These are phyloP conservation scores for Kondoa malvinella DNA, from an alignment of 768 basidiomycete genomes.

Conservation along the genomic window DNA sequence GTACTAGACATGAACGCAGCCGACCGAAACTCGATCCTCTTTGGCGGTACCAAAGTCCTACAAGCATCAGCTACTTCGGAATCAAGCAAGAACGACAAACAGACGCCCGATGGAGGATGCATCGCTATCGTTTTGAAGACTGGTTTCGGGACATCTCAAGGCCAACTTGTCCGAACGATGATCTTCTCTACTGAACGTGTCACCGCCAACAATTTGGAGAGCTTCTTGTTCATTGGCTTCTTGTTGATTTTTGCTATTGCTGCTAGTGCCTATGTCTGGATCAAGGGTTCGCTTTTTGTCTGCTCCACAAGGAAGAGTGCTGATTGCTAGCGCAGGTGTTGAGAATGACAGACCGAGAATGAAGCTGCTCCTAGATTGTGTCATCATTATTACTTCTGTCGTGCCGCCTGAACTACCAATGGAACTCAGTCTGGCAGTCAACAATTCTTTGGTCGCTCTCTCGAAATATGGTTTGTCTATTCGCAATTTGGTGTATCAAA, in stretches of 20 bases:
- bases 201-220: slow-evolving; percentile 86
- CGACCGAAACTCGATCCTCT: slow-evolving; percentile 76
- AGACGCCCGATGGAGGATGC: slow-evolving; percentile 73
- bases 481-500: background rate
- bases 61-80: slow-evolving; percentile 44
- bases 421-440: slow-evolving; percentile 92
- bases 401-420: slow-evolving; percentile 96
- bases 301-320: too few relatives aligned
- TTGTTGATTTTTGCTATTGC: slow-evolving; percentile 92
- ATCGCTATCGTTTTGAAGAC: slow-evolving; percentile 83
- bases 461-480: slow-evolving; percentile 63
- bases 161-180: slow-evolving; percentile 94
- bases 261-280: slow-evolving; percentile 96
- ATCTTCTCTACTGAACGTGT: slow-evolving; percentile 95
- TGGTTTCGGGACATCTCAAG: slow-evolving; percentile 93
- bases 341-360: slow-evolving; percentile 84
- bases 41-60: slow-evolving; percentile 91
- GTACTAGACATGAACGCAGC: slow-evolving; percentile 64
- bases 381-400: slow-evolving; percentile 89
- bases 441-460: slow-evolving; percentile 78
- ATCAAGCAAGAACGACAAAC: background rate
- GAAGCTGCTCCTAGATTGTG: slow-evolving; percentile 84
- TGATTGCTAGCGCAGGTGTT: too few relatives aligned
- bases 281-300: slow-evolving; percentile 50
- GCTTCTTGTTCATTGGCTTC: slow-evolving; percentile 96